Evolutionary conservation across 2,329 filamentous ascomycete species (phyloP), one percentile per base, ranked within the genome.

Genomic region (Trichophyton equinum): DNA sequence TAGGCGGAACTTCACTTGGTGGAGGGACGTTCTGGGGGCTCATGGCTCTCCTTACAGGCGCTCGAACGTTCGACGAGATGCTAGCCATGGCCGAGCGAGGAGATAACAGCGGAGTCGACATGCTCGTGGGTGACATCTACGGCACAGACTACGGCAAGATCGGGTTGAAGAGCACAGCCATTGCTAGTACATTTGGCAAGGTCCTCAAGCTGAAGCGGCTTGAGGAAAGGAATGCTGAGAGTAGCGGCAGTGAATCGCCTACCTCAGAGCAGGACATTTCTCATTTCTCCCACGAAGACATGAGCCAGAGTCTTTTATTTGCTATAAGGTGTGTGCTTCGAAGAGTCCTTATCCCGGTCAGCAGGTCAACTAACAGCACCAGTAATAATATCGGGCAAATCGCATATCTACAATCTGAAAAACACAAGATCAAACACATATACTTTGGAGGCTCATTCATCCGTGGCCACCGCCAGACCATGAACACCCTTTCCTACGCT

Each of bases 311-410:
- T 55, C 80, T 99, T 18, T 82, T 99, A 0, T 99, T 96, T 75
- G 94, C 94, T 25, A 90, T 97, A 33, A 85, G 82, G 80, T 82
- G 70, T 59, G 70, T 64, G 42, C 27, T 36, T 13, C 27, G 8
- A 27, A 15, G 15, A 13, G 11, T 7, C 30, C 20, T 18, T 49
- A 20, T 27, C 20, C 38, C 13, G 1, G 7, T 27, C 25, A 58
- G 46, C 44, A 33, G 53, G 33, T 38, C 33, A 38, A 13, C 72
- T 74, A 64, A 76, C 64, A 4, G 2, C 33, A 4, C 36, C 67
- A 92, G 88, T 72, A 97, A 97, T 78, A 97, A 97, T 75, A 96
- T 97, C 65, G 94, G 94, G 15, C 94, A 99, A 77, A 95, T 99
- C 68, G 91, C 94, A 49, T 96, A 94, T 73, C 80, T 99, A n/a